Percentiles rank a stretch among this genome's conserved stretches.
These are phyloP conservation scores for Fusarium sp. DNA, from an alignment of 2,329 filamentous ascomycete genomes.

Conservation along the genomic window DNA sequence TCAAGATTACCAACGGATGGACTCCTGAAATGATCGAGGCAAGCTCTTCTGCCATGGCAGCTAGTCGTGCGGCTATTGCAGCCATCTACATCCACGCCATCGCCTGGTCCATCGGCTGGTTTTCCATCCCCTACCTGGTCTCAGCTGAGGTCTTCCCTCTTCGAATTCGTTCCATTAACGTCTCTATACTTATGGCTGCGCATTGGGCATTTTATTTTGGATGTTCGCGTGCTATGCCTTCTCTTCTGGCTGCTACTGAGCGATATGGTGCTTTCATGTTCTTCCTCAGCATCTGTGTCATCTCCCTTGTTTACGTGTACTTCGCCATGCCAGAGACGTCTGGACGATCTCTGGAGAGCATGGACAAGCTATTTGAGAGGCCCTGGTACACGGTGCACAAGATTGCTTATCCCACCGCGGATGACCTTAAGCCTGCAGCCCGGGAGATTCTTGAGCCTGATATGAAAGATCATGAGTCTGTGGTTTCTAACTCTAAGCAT, in stretches of 20 bases:
- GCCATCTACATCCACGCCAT: slow-evolving; percentile 60
- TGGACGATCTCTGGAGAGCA: slow-evolving; percentile 49
- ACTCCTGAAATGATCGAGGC: slow-evolving; percentile 30
- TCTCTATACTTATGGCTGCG: slow-evolving; percentile 59
- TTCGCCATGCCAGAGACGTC: slow-evolving; percentile 53
- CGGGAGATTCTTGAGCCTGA: slow-evolving; percentile 24
- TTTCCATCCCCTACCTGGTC: slow-evolving; percentile 60
- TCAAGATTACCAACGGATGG: slow-evolving; percentile 49
- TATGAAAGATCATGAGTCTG: slow-evolving; percentile 23
- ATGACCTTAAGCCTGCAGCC: slow-evolving; percentile 38
- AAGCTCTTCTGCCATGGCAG: slow-evolving; percentile 44
- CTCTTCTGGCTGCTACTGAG: slow-evolving; percentile 50
- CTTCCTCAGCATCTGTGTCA: slow-evolving; percentile 47
- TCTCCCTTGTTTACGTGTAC: slow-evolving; percentile 51
- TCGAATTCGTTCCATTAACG: slow-evolving; percentile 56
- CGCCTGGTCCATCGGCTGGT: slow-evolving; percentile 63
- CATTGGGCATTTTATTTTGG: slow-evolving; percentile 57
- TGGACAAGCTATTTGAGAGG: slow-evolving; percentile 49
- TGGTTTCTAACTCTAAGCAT: slow-evolving; percentile 22
- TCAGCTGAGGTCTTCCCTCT: slow-evolving; percentile 61
- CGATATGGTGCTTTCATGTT: slow-evolving; percentile 52
- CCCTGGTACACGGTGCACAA: slow-evolving; percentile 51
- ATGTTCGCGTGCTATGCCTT: slow-evolving; percentile 53
- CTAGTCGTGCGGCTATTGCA: slow-evolving; percentile 57
- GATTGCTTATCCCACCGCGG: slow-evolving; percentile 48